These are phyloP conservation scores for Adansonia grandidieri DNA, from an alignment of 441 rosid genomes.

Conservation along the genomic window DNA sequence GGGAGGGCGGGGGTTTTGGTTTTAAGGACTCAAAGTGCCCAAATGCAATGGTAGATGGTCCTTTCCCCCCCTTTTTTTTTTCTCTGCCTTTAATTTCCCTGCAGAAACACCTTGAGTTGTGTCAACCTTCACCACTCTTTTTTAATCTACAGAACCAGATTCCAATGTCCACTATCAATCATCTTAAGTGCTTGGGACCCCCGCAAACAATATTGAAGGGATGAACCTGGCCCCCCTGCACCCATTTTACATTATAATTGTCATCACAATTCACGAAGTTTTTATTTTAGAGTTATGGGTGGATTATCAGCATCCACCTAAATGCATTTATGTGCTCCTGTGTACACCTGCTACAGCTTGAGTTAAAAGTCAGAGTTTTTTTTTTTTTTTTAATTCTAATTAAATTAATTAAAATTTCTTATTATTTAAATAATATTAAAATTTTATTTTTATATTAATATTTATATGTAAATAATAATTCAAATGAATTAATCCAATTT, in stretches of 20 bases:
- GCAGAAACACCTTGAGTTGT: not conserved
- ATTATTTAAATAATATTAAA: too few species aligned
- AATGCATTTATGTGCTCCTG: conserved; percentile 26
- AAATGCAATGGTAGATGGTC: conserved; percentile 14
- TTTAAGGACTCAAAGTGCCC: conserved; percentile 17
- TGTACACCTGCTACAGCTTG: not conserved
- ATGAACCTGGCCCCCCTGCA: not conserved
- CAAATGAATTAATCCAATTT: too few species aligned
- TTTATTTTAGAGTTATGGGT: conserved; percentile 24
- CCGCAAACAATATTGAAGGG: not conserved
- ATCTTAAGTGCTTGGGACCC: conserved; percentile 11
- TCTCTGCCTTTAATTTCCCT: conserved; percentile 20
- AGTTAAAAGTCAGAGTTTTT: too few species aligned
- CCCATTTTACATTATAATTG: not conserved
- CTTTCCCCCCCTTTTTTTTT: not conserved
- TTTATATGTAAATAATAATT: too few species aligned
- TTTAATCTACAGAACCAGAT: conserved; percentile 33
- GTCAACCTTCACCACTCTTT: conserved; percentile 21
- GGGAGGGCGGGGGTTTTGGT: not conserved
- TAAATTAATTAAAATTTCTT: too few species aligned
- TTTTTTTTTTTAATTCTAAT: too few species aligned
- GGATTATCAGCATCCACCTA: conserved; percentile 32
- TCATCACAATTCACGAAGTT: conserved; percentile 7
- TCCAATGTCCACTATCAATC: conserved; percentile 25
- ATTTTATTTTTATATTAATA: too few species aligned